Base-by-base conservation (phyloP, 2,329 filamentous ascomycete species). In the Nigrograna mackinnonii region DNA sequence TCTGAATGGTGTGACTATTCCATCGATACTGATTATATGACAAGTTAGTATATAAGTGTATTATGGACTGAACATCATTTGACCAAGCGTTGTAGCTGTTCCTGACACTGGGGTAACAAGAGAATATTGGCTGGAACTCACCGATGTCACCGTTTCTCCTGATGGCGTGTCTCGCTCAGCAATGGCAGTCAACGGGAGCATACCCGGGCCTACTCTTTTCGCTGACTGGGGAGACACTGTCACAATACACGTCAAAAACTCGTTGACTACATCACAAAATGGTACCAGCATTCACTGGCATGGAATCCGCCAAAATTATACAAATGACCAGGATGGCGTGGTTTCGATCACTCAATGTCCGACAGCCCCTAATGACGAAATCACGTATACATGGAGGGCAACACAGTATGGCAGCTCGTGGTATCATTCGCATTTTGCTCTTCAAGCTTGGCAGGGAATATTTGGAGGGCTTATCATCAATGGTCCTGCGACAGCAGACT, bases 101-200 rank as follows among this genome's bases (percentile, higher is more conserved):
- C 79, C 80, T 1, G 63, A 68, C 22, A 84, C 81, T 0, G 78
- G 79, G 11, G 74, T 82, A 2, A 80, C 78, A 17, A 69, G 81
- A 9, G 69, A 70, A 41, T 77, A 75, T 47, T 70, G 64, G 56
- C 61, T 76, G 16, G 67, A 71, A 18, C 54, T 75, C 22, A 66
- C 64, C 4, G 71, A 75, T 24, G 64, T 63, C 0, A 73, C 69
- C 1, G 54, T 72, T 14, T 62, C 72, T 4, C 79, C 80, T 0
- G 83, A 85, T 56, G 82, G 83, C 16, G 79, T 82, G 3, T 57
- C 54, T 3, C 57, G 61, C 18, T 51, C 56, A 1, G 67, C 38
- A 52, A 61, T 64, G 57, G 52, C 59, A 19, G 43, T 76, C 50
- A 76, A 76, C 44, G 70, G 71, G 4, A 62, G 68, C 3, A 67